Percentiles rank a stretch among this genome's conserved stretches.
phyloP scores from a whole-genome alignment of 2,329 filamentous ascomycete species.

The Ophiosphaerella narmari region DNA sequence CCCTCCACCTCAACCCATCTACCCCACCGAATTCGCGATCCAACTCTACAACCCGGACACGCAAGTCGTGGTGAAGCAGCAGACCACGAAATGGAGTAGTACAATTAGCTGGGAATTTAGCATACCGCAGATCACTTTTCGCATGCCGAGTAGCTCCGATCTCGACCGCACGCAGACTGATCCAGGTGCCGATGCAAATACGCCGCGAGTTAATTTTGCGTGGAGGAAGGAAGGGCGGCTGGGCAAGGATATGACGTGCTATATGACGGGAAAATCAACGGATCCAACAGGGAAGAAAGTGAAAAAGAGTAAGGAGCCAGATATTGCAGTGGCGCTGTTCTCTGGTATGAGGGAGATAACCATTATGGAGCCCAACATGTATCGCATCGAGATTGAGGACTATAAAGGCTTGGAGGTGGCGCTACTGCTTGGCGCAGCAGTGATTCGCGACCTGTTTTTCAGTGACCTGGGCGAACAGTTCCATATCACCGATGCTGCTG shows the following conservation, averaged over 20 bases:
- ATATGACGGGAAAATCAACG: constrained; percentile 77
- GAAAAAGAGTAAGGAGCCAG: constrained; percentile 80
- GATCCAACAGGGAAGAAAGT: constrained; percentile 65
- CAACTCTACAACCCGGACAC: constrained; percentile 95
- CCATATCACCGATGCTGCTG: constrained; percentile 64
- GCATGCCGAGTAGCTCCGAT: constrained; percentile 74
- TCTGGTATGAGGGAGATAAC: constrained; percentile 73
- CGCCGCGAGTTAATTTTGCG: constrained; percentile 77
- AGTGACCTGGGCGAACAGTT: constrained; percentile 74
- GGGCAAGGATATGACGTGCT: constrained; percentile 86
- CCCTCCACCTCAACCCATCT: constrained; percentile 70
- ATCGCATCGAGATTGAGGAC: constrained; percentile 89
- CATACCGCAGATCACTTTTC: constrained; percentile 84
- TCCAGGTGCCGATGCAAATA: constrained; percentile 57
- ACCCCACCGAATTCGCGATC: constrained; percentile 79
- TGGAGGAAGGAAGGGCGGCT: constrained; percentile 90
- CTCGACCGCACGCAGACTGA: constrained; percentile 75
- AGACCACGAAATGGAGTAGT: constrained; percentile 78
- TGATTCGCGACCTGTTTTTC: constrained; percentile 67
- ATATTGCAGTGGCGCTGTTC: constrained; percentile 93
- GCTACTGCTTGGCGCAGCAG: constrained; percentile 64
- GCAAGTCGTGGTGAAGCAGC: constrained; percentile 70
- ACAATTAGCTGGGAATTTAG: constrained; percentile 89
- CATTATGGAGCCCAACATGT: constrained; percentile 91
- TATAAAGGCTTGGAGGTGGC: constrained; percentile 90